These are phyloP conservation scores for Candida germanica DNA, from an alignment of 805 yeast genomes.

Conservation along the genomic window DNA sequence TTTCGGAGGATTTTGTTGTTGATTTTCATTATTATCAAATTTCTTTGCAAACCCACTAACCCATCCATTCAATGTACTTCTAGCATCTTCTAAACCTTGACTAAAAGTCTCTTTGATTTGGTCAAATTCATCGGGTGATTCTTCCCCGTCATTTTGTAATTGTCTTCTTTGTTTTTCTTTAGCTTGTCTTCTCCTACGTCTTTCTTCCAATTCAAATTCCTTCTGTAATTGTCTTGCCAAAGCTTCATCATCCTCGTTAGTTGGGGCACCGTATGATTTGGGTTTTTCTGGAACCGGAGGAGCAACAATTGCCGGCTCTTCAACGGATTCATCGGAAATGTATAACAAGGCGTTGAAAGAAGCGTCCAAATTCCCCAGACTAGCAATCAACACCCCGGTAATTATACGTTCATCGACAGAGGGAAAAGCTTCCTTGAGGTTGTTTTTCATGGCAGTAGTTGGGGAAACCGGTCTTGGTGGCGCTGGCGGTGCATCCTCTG, in stretches of 20 bases:
- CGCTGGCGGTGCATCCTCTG: slow-evolving; percentile 31
- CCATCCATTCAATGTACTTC: slow-evolving; percentile 74
- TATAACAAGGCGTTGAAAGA: slow-evolving; percentile 87
- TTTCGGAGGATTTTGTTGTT: slow-evolving; percentile 20
- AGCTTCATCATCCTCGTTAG: slow-evolving; percentile 54
- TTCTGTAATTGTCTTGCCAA: slow-evolving; percentile 79
- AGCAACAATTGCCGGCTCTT: slow-evolving; percentile 44
- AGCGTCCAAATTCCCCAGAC: slow-evolving; percentile 73
- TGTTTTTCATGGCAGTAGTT: slow-evolving; percentile 48
- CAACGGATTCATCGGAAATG: slow-evolving; percentile 66
- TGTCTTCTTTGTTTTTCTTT: slow-evolving; percentile 13
- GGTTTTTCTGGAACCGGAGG: slow-evolving; percentile 1
- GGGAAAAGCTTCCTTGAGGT: slow-evolving; percentile 86
- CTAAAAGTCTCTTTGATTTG: slow-evolving; percentile 65
- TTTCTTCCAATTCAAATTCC: slow-evolving; percentile 48
- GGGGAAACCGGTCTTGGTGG: slow-evolving; percentile 64
- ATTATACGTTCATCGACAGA: slow-evolving; percentile 64
- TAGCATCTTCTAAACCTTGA: slow-evolving; percentile 79
- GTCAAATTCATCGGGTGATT: slow-evolving; percentile 54
- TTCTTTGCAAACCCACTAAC: slow-evolving; percentile 63
- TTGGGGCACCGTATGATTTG: background rate
- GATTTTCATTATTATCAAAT: slow-evolving; percentile 23
- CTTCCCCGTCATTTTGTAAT: slow-evolving; percentile 18
- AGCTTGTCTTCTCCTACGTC: slow-evolving; percentile 28
- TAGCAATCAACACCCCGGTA: slow-evolving; percentile 80